Conservation (phyloP, 306 rosid species). For the Abrus precatorius region DNA sequence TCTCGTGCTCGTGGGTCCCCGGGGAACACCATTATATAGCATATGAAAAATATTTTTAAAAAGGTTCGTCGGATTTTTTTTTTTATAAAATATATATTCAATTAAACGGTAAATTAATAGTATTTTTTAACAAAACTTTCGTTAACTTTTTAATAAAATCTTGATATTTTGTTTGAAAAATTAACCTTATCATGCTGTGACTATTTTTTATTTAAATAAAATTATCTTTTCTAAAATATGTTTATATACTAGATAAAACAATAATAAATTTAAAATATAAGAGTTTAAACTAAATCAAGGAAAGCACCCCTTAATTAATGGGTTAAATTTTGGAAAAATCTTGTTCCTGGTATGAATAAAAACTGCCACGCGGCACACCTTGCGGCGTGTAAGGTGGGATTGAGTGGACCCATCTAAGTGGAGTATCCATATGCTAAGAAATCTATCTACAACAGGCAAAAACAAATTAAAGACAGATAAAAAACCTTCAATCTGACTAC, state of each 20-base stretch:
- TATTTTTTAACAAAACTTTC: too few relatives aligned
- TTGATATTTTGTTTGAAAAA: too few relatives aligned
- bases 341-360: constrained; percentile 22
- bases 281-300: background rate
- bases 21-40: background rate
- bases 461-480: constrained; percentile 12
- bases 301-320: background rate
- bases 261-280: too few relatives aligned
- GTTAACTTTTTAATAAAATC: too few relatives aligned
- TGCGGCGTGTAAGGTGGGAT: constrained; percentile 55
- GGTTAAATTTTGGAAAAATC: background rate
- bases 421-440: constrained; percentile 60
- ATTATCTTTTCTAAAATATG: too few relatives aligned
- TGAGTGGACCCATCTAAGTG: constrained; percentile 61
- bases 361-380: constrained; percentile 47
- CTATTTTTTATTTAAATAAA: too few relatives aligned
- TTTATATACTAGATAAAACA: too few relatives aligned
- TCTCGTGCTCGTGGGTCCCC: constrained; percentile 44
- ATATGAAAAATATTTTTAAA: background rate
- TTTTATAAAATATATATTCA: background rate
- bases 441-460: constrained; percentile 37
- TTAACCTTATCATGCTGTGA: too few relatives aligned
- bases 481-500: constrained; percentile 2
- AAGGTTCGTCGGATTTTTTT: background rate
- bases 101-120: too few relatives aligned